phyloP scores from a whole-genome alignment of 2,329 filamentous ascomycete species.

The Dendrostoma leiphaemia region DNA sequence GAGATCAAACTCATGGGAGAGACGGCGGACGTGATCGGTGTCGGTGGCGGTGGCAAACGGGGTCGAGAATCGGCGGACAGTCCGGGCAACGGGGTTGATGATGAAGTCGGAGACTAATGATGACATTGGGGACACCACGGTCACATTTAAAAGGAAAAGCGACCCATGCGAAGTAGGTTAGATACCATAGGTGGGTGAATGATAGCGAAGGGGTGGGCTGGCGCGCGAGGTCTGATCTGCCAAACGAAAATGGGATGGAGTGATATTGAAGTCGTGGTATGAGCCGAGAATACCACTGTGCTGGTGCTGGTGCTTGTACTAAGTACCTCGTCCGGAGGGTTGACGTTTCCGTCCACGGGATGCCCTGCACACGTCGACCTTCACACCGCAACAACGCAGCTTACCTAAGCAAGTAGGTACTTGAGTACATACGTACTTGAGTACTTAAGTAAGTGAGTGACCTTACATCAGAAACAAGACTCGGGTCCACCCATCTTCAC shows the following conservation, averaged over 20 bases:
- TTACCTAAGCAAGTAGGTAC: no score
- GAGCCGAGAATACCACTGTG: no score
- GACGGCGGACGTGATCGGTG: constrained; percentile 32
- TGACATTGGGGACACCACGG: constrained; percentile 44
- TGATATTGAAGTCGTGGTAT: not conserved
- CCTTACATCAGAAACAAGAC: no score
- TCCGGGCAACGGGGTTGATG: constrained; percentile 64
- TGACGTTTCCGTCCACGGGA: no score
- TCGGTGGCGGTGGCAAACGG: constrained; percentile 31
- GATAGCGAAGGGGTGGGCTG: no score
- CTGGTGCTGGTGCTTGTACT: no score
- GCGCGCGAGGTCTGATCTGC: not conserved
- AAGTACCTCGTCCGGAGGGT: no score
- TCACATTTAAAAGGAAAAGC: not conserved
- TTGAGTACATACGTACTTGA: no score
- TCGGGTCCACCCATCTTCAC: no score
- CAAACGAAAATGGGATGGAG: not conserved
- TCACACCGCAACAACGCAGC: no score
- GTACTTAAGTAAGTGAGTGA: no score
- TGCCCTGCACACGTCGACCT: no score
- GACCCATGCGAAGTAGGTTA: not conserved
- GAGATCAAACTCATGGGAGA: constrained; percentile 8
- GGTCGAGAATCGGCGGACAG: constrained; percentile 57
- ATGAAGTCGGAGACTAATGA: constrained; percentile 64
- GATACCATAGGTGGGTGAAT: not conserved